Conservation (phyloP, 768 basidiomycete species). For the Auriculariales sp. region DNA sequence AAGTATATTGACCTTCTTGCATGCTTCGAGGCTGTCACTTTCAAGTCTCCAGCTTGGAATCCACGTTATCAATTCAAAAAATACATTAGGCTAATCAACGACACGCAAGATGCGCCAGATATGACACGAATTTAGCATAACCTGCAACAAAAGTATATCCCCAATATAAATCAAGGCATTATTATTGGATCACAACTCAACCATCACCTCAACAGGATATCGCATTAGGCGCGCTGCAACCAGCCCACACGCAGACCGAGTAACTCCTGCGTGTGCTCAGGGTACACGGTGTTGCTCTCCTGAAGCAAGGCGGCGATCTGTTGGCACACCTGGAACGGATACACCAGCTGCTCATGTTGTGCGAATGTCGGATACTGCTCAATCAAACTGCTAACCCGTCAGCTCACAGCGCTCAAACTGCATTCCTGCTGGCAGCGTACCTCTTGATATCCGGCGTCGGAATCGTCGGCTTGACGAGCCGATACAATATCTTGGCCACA, state of each 20-base stretch:
- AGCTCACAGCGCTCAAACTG: too few species aligned
- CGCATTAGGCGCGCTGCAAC: constrained; percentile 31
- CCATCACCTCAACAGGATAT: too few species aligned
- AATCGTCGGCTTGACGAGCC: constrained; percentile 51
- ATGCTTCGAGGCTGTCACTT: too few species aligned
- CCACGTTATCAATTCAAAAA: too few species aligned
- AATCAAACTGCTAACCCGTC: constrained; percentile 13
- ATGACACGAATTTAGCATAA: too few species aligned
- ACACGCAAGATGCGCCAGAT: too few species aligned
- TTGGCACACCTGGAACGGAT: constrained; percentile 65
- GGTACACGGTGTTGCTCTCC: constrained; percentile 68
- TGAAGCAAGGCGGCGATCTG: constrained; percentile 53
- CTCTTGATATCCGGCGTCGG: constrained; percentile 35
- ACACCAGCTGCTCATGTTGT: constrained; percentile 77
- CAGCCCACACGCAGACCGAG: constrained; percentile 74
- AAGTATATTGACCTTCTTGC: too few species aligned
- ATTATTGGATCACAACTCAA: too few species aligned
- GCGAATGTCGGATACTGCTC: constrained; percentile 69
- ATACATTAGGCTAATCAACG: too few species aligned
- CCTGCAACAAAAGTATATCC: too few species aligned
- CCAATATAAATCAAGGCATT: too few species aligned
- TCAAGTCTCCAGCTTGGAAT: too few species aligned
- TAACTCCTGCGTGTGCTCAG: constrained; percentile 61
- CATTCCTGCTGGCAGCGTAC: constrained; percentile 19
- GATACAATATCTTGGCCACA: constrained; percentile 78